phyloP scores from a whole-genome alignment of 148 eudicot species.

The Chenopodium suecicum region DNA sequence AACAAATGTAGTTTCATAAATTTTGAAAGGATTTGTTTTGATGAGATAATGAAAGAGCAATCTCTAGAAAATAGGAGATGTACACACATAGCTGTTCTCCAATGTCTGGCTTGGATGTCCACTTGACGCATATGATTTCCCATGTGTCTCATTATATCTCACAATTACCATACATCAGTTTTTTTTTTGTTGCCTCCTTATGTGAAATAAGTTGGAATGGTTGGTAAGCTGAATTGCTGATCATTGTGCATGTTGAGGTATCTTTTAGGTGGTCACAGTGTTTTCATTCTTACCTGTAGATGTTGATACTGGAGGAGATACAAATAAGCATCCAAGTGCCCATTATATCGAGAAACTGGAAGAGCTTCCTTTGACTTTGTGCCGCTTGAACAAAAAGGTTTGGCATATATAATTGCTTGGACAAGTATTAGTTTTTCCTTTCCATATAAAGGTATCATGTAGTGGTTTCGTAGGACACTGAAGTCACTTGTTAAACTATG shows the following conservation, averaged over 20 bases:
- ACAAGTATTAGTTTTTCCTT: conserved; percentile 4
- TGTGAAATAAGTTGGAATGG: background rate
- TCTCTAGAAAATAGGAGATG: background rate
- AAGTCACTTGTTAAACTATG: background rate
- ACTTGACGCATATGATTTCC: background rate
- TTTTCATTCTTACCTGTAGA: conserved; percentile 38
- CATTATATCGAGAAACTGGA: conserved; percentile 59
- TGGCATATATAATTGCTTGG: conserved; percentile 9
- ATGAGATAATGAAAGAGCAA: background rate
- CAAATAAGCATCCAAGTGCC: conserved; percentile 36
- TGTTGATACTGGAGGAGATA: conserved; percentile 35
- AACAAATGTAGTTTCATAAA: background rate
- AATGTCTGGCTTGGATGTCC: background rate
- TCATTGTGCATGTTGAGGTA: background rate
- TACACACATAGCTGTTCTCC: background rate
- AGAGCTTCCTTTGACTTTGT: conserved; percentile 66
- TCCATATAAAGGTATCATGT: background rate
- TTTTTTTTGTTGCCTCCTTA: background rate
- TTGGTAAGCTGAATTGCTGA: background rate
- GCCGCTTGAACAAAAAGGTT: conserved; percentile 73
- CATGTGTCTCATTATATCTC: background rate
- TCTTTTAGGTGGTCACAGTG: conserved; percentile 28
- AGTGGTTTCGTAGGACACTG: background rate
- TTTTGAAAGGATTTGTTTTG: background rate
- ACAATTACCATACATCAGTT: background rate